These are phyloP conservation scores for Suhomyces prunicola DNA, from an alignment of 805 yeast species.

Conservation along the genomic window DNA sequence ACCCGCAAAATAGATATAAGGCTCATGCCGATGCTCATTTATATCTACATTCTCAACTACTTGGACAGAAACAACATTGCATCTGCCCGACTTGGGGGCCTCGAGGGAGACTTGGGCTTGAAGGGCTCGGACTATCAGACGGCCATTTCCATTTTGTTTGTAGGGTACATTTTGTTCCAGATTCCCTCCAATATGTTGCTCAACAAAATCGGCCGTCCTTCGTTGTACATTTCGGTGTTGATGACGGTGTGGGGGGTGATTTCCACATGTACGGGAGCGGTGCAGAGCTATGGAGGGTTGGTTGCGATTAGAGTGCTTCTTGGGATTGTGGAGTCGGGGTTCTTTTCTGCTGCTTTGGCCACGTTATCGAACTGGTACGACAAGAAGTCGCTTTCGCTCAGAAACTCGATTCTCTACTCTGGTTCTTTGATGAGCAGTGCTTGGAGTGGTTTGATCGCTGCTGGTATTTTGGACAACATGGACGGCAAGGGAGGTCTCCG, in stretches of 20 bases:
- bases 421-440: constrained; percentile 55
- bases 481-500: constrained; percentile 40
- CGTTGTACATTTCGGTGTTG: constrained; percentile 45
- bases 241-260: constrained; percentile 53
- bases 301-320: constrained; percentile 45
- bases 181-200: constrained; percentile 48
- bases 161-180: constrained; percentile 48
- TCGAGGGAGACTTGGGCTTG: constrained; percentile 42
- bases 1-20: constrained; percentile 48
- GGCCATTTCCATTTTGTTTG: constrained; percentile 49
- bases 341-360: constrained; percentile 46
- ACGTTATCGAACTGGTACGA: constrained; percentile 57
- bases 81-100: constrained; percentile 50
- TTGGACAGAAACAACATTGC: constrained; percentile 54
- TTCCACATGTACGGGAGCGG: constrained; percentile 48
- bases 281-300: constrained; percentile 41
- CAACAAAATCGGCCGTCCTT: constrained; percentile 48
- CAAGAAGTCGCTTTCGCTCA: constrained; percentile 45
- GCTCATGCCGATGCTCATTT: constrained; percentile 48
- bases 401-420: constrained; percentile 49
- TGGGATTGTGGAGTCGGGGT: constrained; percentile 47
- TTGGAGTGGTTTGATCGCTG: constrained; percentile 52
- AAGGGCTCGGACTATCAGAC: constrained; percentile 46
- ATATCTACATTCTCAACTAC: constrained; percentile 50
- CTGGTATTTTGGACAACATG: constrained; percentile 47